These are phyloP conservation scores for Pleurotus djamor DNA, from an alignment of 768 basidiomycete species.

Conservation along the genomic window DNA sequence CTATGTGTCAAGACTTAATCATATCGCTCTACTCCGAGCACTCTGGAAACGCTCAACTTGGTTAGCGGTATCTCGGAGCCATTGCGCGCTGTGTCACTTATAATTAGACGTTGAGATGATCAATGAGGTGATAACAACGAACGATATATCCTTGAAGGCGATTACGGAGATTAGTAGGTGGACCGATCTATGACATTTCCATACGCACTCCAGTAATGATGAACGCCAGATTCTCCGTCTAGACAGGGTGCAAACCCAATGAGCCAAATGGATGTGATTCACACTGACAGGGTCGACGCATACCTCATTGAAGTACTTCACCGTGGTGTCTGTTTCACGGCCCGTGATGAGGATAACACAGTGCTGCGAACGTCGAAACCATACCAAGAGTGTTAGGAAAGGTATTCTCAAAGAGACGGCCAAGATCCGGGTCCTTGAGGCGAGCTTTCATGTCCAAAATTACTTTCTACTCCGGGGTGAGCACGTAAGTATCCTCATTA, in stretches of 20 bases:
- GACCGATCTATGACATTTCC: constrained; percentile 15
- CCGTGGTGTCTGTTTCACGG: constrained; percentile 60
- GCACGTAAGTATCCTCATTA: not conserved
- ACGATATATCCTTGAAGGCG: constrained; percentile 67
- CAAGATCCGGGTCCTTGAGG: constrained; percentile 75
- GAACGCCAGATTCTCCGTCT: constrained; percentile 73
- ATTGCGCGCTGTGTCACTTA: constrained; percentile 57
- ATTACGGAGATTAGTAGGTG: not conserved
- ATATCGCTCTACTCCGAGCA: not conserved
- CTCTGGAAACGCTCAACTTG: constrained; percentile 40
- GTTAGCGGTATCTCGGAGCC: constrained; percentile 82
- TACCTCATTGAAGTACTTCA: constrained; percentile 71
- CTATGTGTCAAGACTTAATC: constrained; percentile 26
- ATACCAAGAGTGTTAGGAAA: constrained; percentile 80
- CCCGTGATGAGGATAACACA: not conserved
- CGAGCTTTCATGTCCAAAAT: constrained; percentile 70
- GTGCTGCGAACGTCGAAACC: constrained; percentile 9
- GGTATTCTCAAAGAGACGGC: constrained; percentile 78
- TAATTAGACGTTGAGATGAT: constrained; percentile 2
- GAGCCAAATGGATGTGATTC: not conserved
- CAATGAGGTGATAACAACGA: constrained; percentile 19
- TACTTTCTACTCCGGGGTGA: constrained; percentile 47
- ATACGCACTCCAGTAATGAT: constrained; percentile 68
- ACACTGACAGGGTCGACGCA: constrained; percentile 2
- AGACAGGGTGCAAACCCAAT: not conserved